These are phyloP conservation scores for Hypoxylon crocopeplum DNA, from an alignment of 495 filamentous ascomycete species.

Conservation along the genomic window DNA sequence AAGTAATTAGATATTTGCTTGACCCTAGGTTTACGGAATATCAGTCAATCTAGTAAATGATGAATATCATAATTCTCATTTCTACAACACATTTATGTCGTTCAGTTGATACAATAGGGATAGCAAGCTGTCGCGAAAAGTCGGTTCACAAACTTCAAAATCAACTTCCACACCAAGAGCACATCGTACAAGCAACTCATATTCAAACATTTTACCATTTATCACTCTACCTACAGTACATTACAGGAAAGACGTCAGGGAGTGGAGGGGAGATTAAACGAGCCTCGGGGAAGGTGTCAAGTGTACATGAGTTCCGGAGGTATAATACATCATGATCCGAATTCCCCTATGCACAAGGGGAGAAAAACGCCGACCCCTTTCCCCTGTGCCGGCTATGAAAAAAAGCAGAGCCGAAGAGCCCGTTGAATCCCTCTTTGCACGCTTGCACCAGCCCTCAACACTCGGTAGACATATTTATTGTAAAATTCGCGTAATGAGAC, in stretches of 20 bases:
- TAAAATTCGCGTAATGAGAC: constrained; percentile 85
- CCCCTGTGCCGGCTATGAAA: constrained; percentile 27
- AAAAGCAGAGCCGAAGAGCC: constrained; percentile 32
- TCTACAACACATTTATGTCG: not conserved
- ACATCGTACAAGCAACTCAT: not conserved
- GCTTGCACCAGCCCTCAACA: constrained; percentile 15
- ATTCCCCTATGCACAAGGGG: constrained; percentile 36
- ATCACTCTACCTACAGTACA: constrained; percentile 1
- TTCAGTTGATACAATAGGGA: not conserved
- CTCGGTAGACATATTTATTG: constrained; percentile 53
- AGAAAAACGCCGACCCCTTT: constrained; percentile 29
- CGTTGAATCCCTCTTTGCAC: constrained; percentile 26
- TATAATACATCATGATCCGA: constrained; percentile 31
- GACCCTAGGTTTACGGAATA: too few species aligned
- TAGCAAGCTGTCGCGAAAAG: not conserved
- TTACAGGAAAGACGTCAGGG: constrained; percentile 15
- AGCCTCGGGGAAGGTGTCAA: constrained; percentile 24
- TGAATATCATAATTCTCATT: too few species aligned
- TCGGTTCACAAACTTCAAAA: not conserved
- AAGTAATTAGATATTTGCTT: too few species aligned
- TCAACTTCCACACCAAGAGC: not conserved
- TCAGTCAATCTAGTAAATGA: too few species aligned
- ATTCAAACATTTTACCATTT: constrained; percentile 19
- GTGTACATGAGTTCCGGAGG: constrained; percentile 33
- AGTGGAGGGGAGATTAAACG: constrained; percentile 41